Base-by-base conservation (phyloP, 2,329 filamentous ascomycete species). In the Venturia effusa region DNA sequence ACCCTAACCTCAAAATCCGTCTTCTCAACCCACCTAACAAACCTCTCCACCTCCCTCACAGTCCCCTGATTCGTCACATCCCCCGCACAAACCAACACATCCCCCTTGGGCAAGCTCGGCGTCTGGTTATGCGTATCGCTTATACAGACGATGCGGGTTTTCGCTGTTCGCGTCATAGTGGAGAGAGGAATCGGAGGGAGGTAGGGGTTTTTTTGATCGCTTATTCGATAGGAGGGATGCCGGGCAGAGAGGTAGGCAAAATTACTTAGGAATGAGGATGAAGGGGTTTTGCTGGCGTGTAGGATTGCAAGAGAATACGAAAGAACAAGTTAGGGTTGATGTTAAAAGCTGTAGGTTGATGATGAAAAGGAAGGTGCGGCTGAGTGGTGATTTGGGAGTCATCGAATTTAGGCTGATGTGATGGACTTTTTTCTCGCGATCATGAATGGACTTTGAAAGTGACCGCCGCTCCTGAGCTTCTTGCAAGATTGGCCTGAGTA, bases 21-120 rank as follows among this genome's bases (percentile, higher is more conserved):
- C 13, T 80, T 75, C 0, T 70, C 64, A 2, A 79, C 66, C 91
- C 91, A 97, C 77, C 95, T 84, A 51, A 97, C 80, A 70, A 93
- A 88, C 22, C 77, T 79, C 77, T 96, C 90, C 64, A 97, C 86
- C 66, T 91, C 88, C 13, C 79, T 78, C 0, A 84, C 81, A 8
- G 85, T 88, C 19, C 89, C 89, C 70, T 88, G 84, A 71, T 90
- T 91, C 3, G 88, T 90, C 68, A 92, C 74, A 71, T 92, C 89
- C 7, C 89, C 88, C 1, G 88, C 88, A 70, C 91, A 88, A 61
- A 92, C 85, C 40, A 92, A 78, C 10, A 92, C 83, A 71, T 92
- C 88, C 48, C 88, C 89, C 27, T 80, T 80, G 0, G 89, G 88
- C 0, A 91, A 79, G 68, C 84, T 86, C 17, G 82, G 81, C 4